phyloP scores from a whole-genome alignment of 345 rosid species.

The Cardamine chenopodiifolia region DNA sequence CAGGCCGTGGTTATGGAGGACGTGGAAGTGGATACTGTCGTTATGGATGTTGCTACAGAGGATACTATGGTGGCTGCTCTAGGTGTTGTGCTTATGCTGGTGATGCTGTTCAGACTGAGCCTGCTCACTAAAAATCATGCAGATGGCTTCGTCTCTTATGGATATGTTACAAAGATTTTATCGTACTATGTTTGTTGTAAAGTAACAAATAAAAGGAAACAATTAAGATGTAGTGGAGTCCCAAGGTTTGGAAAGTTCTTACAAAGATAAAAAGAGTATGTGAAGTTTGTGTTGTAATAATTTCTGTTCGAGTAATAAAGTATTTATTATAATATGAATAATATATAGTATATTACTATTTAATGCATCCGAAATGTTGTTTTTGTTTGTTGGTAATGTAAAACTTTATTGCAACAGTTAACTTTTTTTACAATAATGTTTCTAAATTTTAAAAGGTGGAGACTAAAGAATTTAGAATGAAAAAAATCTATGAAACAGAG shows the following conservation, averaged over 20 bases:
- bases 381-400: not conserved
- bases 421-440: not conserved
- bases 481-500: no score
- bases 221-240: no score
- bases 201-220: no score
- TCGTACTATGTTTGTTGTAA: not conserved
- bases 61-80: conserved; percentile 15
- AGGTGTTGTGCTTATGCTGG: conserved; percentile 35
- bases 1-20: conserved; percentile 1
- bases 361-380: not conserved
- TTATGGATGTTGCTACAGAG: conserved; percentile 30
- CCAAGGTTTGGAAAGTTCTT: not conserved
- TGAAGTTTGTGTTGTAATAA: conserved; percentile 16
- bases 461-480: no score
- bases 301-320: not conserved
- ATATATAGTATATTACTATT: not conserved
- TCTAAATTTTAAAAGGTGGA: not conserved
- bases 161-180: not conserved
- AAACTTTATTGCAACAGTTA: not conserved
- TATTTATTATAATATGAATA: not conserved
- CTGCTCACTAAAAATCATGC: conserved; percentile 17
- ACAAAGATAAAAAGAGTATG: not conserved
- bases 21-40: conserved; percentile 27
- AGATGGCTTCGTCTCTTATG: not conserved
- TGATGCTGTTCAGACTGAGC: conserved; percentile 22